A percentile compares a stretch with the other conserved stretches of the same genome.
These are phyloP conservation scores for Sarocladium oryzae DNA, from an alignment of 2,329 filamentous ascomycete genomes.

Conservation along the genomic window DNA sequence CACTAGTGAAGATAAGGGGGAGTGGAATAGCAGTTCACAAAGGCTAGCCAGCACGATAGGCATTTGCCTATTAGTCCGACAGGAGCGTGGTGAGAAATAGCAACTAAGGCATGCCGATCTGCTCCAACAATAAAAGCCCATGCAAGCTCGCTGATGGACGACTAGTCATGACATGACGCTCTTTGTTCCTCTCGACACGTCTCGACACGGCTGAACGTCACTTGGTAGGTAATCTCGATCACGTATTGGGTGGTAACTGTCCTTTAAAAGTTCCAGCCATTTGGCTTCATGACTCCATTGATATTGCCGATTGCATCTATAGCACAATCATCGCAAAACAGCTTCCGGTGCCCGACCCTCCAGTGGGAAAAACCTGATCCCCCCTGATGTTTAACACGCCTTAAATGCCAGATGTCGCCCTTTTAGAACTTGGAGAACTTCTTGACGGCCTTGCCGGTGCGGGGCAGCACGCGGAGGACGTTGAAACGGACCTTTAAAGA, in stretches of 20 bases:
- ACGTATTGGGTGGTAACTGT: neutral
- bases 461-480: slow-evolving; percentile 95
- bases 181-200: too few species aligned
- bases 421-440: slow-evolving; percentile 96
- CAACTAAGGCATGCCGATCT: too few species aligned
- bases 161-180: too few species aligned
- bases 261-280: slow-evolving; percentile 11
- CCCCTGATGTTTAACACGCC: slow-evolving; percentile 45
- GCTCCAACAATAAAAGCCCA: too few species aligned
- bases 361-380: slow-evolving; percentile 28
- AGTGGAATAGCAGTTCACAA: too few species aligned
- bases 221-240: slow-evolving; percentile 1
- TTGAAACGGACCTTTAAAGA: slow-evolving; percentile 85
- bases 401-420: slow-evolving; percentile 43
- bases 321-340: slow-evolving; percentile 37
- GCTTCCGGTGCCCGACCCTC: slow-evolving; percentile 35
- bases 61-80: too few species aligned
- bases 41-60: too few species aligned
- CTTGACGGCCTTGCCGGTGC: slow-evolving; percentile 97
- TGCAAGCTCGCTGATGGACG: too few species aligned
- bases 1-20: too few species aligned
- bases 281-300: slow-evolving; percentile 30
- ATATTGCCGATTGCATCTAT: slow-evolving; percentile 39
- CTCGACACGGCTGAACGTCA: neutral
- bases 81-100: too few species aligned